Conservation (phyloP, 495 filamentous ascomycete genomes). For the Hypoxylon perforatum region DNA sequence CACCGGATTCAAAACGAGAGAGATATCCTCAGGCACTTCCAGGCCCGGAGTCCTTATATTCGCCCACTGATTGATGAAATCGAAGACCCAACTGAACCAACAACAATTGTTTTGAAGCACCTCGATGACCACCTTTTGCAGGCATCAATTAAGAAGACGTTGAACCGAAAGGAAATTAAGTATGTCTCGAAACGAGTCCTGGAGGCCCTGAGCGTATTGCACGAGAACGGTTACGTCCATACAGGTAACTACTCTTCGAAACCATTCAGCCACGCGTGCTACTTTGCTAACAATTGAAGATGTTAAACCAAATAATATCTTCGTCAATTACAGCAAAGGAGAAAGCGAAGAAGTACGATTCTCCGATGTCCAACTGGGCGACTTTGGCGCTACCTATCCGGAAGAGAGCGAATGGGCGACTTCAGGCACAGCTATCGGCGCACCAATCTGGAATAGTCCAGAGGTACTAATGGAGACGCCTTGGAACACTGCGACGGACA, state of each 20-base stretch:
- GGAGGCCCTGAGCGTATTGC: conserved; percentile 51
- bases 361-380: conserved; percentile 53
- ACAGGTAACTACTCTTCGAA: conserved; percentile 42
- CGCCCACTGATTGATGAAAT: conserved; percentile 56
- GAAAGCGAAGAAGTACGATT: conserved; percentile 51
- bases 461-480: conserved; percentile 50
- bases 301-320: conserved; percentile 55
- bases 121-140: conserved; percentile 53
- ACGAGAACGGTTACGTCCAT: conserved; percentile 54
- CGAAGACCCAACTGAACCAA: conserved; percentile 50
- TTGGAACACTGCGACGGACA: conserved; percentile 55
- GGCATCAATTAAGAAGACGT: conserved; percentile 48
- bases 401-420: conserved; percentile 50
- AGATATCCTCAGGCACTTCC: conserved; percentile 55
- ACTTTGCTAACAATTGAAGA: conserved; percentile 38
- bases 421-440: conserved; percentile 52
- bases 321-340: conserved; percentile 50
- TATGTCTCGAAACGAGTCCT: conserved; percentile 53
- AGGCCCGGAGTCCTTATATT: conserved; percentile 45
- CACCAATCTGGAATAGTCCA: conserved; percentile 52
- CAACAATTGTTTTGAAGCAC: conserved; percentile 54
- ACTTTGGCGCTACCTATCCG: conserved; percentile 52
- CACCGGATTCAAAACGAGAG: conserved; percentile 55
- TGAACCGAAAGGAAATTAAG: conserved; percentile 55
- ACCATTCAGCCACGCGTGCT: not conserved